Base-by-base conservation (phyloP, 441 rosid genomes). In the Populus hybrid region DNA sequence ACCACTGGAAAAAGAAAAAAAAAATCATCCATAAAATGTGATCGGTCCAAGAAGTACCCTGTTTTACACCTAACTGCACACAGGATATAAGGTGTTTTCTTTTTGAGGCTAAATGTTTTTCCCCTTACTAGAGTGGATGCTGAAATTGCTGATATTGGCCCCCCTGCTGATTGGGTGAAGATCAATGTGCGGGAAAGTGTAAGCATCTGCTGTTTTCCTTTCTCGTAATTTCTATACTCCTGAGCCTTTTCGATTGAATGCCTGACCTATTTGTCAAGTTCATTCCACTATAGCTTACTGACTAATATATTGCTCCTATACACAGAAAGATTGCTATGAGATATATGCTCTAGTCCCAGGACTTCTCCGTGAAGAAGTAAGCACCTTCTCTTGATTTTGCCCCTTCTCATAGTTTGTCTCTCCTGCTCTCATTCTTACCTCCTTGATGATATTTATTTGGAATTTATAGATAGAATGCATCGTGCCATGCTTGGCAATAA, bases 81-180 rank as follows among this genome's bases (percentile, higher is more conserved):
- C 36, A 21, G 50, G 21, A 4, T 6, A 8, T 57, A 32, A 14
- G 69, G 23, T 50, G 23, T 69, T 64, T 26, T 46, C 67, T 28
- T 6, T 65, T 84, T 3, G 72, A 77, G 67, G 63, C 79, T 81
- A 75, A 82, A 64, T 77, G 30, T 64, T 65, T 66, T 38, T 64
- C 32, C 32, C 32, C 69, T 16, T 46, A 30, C 4, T 86, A 93
- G 98, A 77, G 64, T 85, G 81, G 78, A 69, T 53, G 81, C 85
- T 6, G 95, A 85, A 70, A 83, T 94, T 77, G 79, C 89, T 82
- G 97, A 93, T 78, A 79, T 86, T 84, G 97, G 95, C 78, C 87
- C 92, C 40, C 88, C 92, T 87, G 94, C 97, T 78, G 95, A 91
- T 74, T 94, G 98, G 98, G 98, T 94, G 91, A 94, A 94, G 92